These are phyloP conservation scores for Rhizopus delemar DNA, from an alignment of 371 early-diverging fungal genomes.

Conservation along the genomic window DNA sequence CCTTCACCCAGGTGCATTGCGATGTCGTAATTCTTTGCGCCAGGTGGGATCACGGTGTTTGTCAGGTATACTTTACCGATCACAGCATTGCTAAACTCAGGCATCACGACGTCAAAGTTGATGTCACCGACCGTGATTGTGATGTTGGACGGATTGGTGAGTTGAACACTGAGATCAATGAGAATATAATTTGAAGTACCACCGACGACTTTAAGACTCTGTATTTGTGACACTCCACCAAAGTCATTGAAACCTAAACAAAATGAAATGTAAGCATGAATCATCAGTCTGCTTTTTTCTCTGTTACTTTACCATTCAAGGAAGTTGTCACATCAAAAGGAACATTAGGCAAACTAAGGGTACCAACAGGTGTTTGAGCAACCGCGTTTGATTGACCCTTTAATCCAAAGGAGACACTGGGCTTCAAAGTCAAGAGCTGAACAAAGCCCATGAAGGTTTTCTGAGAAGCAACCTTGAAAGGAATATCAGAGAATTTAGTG, in stretches of 20 bases:
- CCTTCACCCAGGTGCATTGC: constrained; percentile 23
- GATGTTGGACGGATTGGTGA: constrained; percentile 54
- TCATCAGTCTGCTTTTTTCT: constrained; percentile 4
- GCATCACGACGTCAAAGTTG: constrained; percentile 25
- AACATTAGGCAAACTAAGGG: constrained; percentile 40
- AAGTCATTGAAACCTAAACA: constrained; percentile 38
- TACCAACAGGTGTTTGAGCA: constrained; percentile 51
- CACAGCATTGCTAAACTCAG: constrained; percentile 12
- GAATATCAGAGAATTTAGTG: constrained; percentile 41
- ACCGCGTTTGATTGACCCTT: constrained; percentile 49
- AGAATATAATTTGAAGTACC: constrained; percentile 35
- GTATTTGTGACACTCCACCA: constrained; percentile 40
- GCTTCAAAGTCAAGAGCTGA: constrained; percentile 30
- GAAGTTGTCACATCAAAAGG: constrained; percentile 44
- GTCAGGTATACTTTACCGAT: constrained; percentile 21
- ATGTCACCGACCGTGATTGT: constrained; percentile 52
- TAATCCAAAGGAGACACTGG: constrained; percentile 42
- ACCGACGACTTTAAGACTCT: constrained; percentile 37
- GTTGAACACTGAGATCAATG: constrained; percentile 35
- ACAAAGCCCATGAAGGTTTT: constrained; percentile 42
- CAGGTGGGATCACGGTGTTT: constrained; percentile 43
- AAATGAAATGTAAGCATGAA: constrained; percentile 26
- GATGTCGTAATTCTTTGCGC: constrained; percentile 42
- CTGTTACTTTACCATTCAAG: constrained; percentile 40
- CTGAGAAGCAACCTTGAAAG: constrained; percentile 38